Evolutionary conservation across 176 grass and related monocot genomes (phyloP), one percentile per base, ranked within the genome.

Genomic region (Ensete ventricosum): DNA sequence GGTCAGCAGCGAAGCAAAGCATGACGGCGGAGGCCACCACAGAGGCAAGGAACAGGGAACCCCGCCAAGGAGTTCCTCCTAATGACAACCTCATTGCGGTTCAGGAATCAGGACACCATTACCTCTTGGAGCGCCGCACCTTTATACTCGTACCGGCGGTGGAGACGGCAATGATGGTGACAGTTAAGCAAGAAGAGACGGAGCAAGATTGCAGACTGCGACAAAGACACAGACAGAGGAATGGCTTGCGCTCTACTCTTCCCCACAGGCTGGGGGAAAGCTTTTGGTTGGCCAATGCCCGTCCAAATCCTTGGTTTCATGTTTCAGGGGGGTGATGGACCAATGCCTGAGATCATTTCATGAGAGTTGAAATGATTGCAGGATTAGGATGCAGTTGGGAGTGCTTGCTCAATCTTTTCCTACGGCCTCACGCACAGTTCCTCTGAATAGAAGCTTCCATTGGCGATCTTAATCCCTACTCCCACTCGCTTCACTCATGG

Each of bases 211-310:
- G 34, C 34, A 43, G 34, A 43, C 34, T 43, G 34, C 34, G 34
- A 43, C 34, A 43, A 43, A 43, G 34, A 43, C 34, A 43, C 34
- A 6, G 34, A 43, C 34, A 50, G 79, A 69, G 73, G 20, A 75
- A 78, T 87, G 77, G 27, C 89, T 96, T 96, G 73, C 82, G 75
- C 58, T 82, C 82, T 86, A 92, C 92, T 80, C 89, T 82, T 88
- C 78, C 43, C 21, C 51, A 29, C 14, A 50, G 29, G 60, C 69
- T 70, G 63, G n/a, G n/a, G 12, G 12, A 50, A 8, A 21, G 14
- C 34, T 70, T 50, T 9, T n/a, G 8, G 17, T 70, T n/a, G 43
- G 1, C 48, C 67, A 70, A 22, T 21, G 67, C 19, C 34, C 21
- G 34, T 43, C 34, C 34, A 43, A 43, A 43, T 43, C 34, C 34